phyloP scores from a whole-genome alignment of 345 rosid genomes.

The Populus nigra region DNA sequence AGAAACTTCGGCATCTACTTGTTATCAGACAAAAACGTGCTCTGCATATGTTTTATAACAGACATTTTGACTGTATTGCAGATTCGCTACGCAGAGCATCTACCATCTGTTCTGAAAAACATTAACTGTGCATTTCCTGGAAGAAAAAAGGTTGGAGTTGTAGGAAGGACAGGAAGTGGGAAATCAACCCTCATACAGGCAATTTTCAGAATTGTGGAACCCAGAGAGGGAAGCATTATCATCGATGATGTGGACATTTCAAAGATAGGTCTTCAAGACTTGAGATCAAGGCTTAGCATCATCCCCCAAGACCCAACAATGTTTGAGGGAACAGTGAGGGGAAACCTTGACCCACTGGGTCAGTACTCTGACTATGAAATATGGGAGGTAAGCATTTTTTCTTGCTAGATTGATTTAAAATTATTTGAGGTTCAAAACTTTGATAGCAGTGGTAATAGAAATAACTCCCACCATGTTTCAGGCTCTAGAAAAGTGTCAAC shows the following conservation, averaged over 20 bases:
- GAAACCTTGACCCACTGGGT: conserved; percentile 74
- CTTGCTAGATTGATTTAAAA: background rate
- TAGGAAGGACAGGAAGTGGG: conserved; percentile 96
- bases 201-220: conserved; percentile 79
- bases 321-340: conserved; percentile 89
- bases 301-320: conserved; percentile 96
- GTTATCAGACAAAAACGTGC: too few species aligned
- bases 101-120: conserved; percentile 77
- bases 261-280: conserved; percentile 83
- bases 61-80: conserved; percentile 22
- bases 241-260: conserved; percentile 74
- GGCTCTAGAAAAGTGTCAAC: conserved; percentile 85
- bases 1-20: background rate
- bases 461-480: conserved; percentile 16
- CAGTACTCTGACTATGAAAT: conserved; percentile 60
- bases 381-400: conserved; percentile 64
- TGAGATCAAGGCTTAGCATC: conserved; percentile 84
- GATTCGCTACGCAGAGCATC: conserved; percentile 91
- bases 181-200: conserved; percentile 93
- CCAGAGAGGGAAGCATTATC: conserved; percentile 76
- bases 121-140: conserved; percentile 81
- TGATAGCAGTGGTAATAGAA: too few species aligned
- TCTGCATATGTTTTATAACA: background rate
- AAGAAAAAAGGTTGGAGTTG: conserved; percentile 81
- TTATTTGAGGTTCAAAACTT: too few species aligned